A percentile compares a stretch with the other conserved stretches of the same genome.
These are phyloP conservation scores for Epichloe typhina DNA, from an alignment of 2,329 filamentous ascomycete species.

Conservation along the genomic window DNA sequence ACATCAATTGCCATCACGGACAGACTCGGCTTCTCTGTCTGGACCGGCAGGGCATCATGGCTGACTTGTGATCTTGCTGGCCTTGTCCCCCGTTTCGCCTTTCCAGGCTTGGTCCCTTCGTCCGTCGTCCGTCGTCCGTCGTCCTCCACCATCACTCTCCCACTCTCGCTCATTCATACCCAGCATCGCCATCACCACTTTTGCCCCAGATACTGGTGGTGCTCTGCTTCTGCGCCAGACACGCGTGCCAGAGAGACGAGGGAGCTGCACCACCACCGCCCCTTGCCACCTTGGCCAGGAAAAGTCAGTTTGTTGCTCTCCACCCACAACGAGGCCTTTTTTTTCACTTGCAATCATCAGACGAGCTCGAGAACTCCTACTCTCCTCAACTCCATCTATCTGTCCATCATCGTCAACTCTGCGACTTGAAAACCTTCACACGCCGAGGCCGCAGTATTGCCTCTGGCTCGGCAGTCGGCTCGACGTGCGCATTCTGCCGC, in stretches of 20 bases:
- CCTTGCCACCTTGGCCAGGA: background rate
- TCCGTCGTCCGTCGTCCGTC: background rate
- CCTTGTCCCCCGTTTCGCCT: background rate
- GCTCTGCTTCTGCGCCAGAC: background rate
- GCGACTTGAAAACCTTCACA: background rate
- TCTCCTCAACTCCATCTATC: background rate
- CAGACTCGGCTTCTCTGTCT: constrained; percentile 5
- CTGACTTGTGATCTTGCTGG: background rate
- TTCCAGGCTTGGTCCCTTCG: background rate
- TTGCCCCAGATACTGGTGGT: background rate
- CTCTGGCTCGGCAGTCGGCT: background rate
- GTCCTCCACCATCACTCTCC: background rate
- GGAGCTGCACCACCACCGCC: background rate
- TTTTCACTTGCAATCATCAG: background rate
- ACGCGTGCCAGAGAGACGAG: too few relatives aligned
- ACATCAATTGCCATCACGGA: constrained; percentile 11
- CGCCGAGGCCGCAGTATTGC: background rate
- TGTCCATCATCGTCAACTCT: background rate
- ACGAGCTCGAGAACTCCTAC: background rate
- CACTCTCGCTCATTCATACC: background rate
- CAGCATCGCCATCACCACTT: constrained; percentile 6
- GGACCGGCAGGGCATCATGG: constrained; percentile 6
- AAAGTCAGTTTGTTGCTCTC: background rate
- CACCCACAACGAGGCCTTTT: constrained; percentile 1
- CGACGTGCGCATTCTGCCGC: background rate